A percentile compares a stretch with the other conserved stretches of the same genome.
Evolutionary conservation across 192 early-diverging fungal genomes (phyloP).

Genomic region (Podila clonocystis): DNA sequence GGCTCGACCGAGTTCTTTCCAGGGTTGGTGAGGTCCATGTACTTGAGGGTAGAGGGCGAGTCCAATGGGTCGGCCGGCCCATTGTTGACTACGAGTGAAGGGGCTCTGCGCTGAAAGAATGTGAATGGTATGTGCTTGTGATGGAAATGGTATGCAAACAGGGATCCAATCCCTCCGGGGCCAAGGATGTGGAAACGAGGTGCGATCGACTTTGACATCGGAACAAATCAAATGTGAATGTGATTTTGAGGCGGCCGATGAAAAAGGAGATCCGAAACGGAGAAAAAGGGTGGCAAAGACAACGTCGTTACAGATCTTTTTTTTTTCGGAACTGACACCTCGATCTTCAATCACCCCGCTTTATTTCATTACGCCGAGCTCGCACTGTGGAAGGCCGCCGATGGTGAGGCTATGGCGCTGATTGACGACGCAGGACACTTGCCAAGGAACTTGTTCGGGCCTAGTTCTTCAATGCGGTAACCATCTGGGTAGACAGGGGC

Average conservation of each 20-base stretch:
- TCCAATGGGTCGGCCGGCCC: not conserved
- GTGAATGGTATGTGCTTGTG: conserved; percentile 60
- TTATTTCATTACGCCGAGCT: no score
- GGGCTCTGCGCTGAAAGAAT: conserved; percentile 64
- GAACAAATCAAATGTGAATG: not conserved
- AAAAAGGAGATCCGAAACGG: no score
- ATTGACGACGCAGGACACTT: conserved; percentile 41
- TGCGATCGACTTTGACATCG: not conserved
- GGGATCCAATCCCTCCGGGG: conserved; percentile 75
- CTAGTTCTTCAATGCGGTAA: conserved; percentile 51
- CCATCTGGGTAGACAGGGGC: conserved; percentile 42
- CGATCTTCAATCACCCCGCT: no score
- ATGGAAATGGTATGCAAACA: conserved; percentile 69
- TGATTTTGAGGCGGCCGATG: no score
- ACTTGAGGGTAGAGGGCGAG: conserved; percentile 48
- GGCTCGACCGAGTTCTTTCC: conserved; percentile 23
- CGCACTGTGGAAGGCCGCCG: not conserved
- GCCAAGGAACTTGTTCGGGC: conserved; percentile 49
- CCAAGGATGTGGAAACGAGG: conserved; percentile 68
- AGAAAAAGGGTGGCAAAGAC: no score
- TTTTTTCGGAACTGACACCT: no score
- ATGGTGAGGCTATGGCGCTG: not conserved
- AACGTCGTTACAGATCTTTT: no score
- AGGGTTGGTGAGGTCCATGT: conserved; percentile 27
- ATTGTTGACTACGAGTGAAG: conserved; percentile 5